phyloP scores from a whole-genome alignment of 345 rosid genomes.

The Eucalyptus dawsonii region DNA sequence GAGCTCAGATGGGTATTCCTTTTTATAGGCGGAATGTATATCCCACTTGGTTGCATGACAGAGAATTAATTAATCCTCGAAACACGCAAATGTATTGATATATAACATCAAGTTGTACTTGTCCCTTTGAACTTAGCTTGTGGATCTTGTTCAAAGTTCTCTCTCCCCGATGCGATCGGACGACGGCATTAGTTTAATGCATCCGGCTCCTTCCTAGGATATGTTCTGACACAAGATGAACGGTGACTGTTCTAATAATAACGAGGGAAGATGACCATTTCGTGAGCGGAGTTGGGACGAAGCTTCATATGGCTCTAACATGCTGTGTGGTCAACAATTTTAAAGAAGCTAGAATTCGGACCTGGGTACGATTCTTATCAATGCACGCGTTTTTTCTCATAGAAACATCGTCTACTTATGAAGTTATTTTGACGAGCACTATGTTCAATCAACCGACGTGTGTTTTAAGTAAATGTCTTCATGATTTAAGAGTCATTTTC shows the following conservation, averaged over 20 bases:
- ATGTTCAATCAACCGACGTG: not conserved
- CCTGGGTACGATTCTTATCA: not conserved
- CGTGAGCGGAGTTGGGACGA: not conserved
- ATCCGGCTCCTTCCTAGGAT: not conserved
- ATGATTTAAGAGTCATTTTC: not conserved
- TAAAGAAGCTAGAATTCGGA: not conserved
- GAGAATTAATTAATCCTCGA: not conserved
- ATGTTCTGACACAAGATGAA: not conserved
- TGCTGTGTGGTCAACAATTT: not conserved
- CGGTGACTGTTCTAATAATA: not conserved
- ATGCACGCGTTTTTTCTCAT: not conserved
- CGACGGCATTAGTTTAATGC: not conserved
- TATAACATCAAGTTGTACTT: too few relatives aligned
- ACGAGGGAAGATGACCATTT: not conserved
- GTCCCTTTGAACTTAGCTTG: too few relatives aligned
- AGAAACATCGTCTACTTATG: not conserved
- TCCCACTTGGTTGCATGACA: not conserved
- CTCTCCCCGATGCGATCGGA: not conserved
- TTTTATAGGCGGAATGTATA: not conserved
- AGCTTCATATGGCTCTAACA: not conserved
- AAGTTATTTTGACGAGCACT: not conserved
- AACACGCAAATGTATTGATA: not conserved
- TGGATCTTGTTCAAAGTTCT: too few relatives aligned
- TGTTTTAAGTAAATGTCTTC: not conserved
- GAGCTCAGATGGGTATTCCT: not conserved